Evolutionary conservation across 2,329 filamentous ascomycete species (phyloP).

Genomic region (Orbilia oligospora): DNA sequence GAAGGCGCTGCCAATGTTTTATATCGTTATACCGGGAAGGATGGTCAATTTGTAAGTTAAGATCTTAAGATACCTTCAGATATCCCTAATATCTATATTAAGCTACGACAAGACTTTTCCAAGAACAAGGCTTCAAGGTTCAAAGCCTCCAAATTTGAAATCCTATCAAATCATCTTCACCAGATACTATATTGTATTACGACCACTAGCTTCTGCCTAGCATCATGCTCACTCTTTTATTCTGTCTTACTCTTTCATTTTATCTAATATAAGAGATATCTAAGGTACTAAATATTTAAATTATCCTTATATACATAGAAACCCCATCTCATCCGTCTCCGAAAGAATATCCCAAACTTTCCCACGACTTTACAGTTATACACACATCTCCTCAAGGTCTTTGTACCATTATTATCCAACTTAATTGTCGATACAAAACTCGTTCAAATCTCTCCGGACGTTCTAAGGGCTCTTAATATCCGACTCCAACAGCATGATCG

Average conservation of each 20-base stretch:
- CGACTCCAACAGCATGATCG: slow-evolving; percentile 57
- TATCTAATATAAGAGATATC: no score
- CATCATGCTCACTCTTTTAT: slow-evolving; percentile 17
- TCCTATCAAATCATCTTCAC: not conserved
- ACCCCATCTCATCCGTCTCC: slow-evolving; percentile 63
- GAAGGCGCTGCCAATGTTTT: slow-evolving; percentile 64
- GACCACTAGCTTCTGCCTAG: no score
- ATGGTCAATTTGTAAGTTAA: slow-evolving; percentile 48
- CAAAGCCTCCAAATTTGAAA: not conserved
- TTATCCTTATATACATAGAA: slow-evolving; percentile 40
- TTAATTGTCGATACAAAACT: slow-evolving; percentile 62
- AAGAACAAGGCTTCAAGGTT: not conserved
- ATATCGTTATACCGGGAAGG: slow-evolving; percentile 63
- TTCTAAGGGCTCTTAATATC: slow-evolving; percentile 62
- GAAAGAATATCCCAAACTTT: slow-evolving; percentile 63
- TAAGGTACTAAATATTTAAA: no score
- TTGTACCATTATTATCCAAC: slow-evolving; percentile 62
- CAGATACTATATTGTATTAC: no score
- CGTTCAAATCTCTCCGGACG: slow-evolving; percentile 60
- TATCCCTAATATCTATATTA: slow-evolving; percentile 1
- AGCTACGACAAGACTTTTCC: not conserved
- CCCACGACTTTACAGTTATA: slow-evolving; percentile 63
- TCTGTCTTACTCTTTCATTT: not conserved
- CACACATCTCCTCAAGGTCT: slow-evolving; percentile 62
- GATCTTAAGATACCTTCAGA: no score